Percentiles rank a stretch among this genome's conserved stretches.
Evolutionary conservation across 345 rosid genomes (phyloP).

Genomic region (Corchorus capsularis): DNA sequence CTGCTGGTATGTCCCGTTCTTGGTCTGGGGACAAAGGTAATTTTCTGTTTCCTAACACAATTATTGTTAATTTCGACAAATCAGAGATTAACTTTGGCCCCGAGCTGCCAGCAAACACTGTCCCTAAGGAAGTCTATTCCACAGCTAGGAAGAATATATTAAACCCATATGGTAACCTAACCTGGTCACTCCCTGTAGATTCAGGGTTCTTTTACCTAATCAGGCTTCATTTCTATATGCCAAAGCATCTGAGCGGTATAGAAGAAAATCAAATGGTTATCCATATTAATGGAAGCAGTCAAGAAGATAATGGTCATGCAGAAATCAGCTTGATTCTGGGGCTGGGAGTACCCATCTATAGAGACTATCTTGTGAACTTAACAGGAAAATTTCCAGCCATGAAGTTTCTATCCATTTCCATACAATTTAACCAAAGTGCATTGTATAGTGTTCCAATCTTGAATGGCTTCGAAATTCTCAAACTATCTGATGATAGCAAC

Average conservation of each 20-base stretch:
- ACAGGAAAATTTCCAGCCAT: constrained; percentile 22
- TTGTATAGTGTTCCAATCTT: constrained; percentile 39
- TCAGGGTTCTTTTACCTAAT: constrained; percentile 50
- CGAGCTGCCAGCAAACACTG: constrained; percentile 29
- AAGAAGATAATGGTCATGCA: constrained; percentile 35
- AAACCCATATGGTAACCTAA: constrained; percentile 38
- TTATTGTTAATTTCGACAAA: constrained; percentile 27
- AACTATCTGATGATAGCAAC: constrained; percentile 35
- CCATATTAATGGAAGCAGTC: constrained; percentile 44
- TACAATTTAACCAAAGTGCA: constrained; percentile 40
- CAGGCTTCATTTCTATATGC: constrained; percentile 56
- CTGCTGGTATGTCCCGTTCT: constrained; percentile 45
- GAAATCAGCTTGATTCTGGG: constrained; percentile 43
- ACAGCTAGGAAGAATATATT: constrained; percentile 35
- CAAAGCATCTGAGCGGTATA: background rate
- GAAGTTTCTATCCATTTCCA: constrained; percentile 35
- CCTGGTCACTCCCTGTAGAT: constrained; percentile 56
- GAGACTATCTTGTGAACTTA: constrained; percentile 43
- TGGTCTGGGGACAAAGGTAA: constrained; percentile 60
- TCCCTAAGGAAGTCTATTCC: constrained; percentile 42
- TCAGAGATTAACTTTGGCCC: constrained; percentile 10
- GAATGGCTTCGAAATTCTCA: constrained; percentile 58
- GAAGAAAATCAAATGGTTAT: constrained; percentile 43
- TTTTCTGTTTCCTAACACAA: constrained; percentile 26
- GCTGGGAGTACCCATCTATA: constrained; percentile 37